These are phyloP conservation scores for Fusarium acutatum DNA, from an alignment of 2,329 filamentous ascomycete genomes.

Conservation along the genomic window DNA sequence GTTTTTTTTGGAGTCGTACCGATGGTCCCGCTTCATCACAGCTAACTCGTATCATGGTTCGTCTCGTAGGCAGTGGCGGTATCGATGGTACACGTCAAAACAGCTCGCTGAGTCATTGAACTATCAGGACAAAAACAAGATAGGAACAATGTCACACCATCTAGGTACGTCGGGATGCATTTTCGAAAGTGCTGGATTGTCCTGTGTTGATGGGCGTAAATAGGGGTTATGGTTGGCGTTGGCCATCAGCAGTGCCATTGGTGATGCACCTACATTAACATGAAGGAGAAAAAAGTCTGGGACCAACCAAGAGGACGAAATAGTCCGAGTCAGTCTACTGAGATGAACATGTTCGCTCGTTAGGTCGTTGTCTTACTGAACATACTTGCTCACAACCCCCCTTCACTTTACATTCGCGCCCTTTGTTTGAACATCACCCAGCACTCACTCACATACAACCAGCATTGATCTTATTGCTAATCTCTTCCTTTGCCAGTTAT, in stretches of 20 bases:
- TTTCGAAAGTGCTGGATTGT: not conserved
- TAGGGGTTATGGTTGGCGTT: not conserved
- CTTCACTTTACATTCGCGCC: not conserved
- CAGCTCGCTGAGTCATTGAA: not conserved
- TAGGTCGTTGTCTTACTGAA: not conserved
- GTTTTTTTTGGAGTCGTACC: not conserved
- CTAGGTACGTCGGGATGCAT: not conserved
- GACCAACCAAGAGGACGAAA: not conserved
- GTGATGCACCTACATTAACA: not conserved
- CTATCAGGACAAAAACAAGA: not conserved
- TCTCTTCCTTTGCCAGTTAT: not conserved
- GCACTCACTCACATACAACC: not conserved
- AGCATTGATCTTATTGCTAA: not conserved
- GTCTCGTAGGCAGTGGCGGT: not conserved
- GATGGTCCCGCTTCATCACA: not conserved
- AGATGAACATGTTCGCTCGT: not conserved
- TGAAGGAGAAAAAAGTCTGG: not conserved
- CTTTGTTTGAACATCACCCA: not conserved
- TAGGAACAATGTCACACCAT: accelerated
- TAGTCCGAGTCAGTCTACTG: not conserved
- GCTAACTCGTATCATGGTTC: not conserved
- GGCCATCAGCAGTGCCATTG: not conserved
- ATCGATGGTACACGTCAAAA: not conserved
- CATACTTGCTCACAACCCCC: not conserved
- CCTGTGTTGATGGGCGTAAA: not conserved